A percentile compares a stretch with the other conserved stretches of the same genome.
Evolutionary conservation across 2,329 filamentous ascomycete species (phyloP).

Genomic region (Xylaria sp.): DNA sequence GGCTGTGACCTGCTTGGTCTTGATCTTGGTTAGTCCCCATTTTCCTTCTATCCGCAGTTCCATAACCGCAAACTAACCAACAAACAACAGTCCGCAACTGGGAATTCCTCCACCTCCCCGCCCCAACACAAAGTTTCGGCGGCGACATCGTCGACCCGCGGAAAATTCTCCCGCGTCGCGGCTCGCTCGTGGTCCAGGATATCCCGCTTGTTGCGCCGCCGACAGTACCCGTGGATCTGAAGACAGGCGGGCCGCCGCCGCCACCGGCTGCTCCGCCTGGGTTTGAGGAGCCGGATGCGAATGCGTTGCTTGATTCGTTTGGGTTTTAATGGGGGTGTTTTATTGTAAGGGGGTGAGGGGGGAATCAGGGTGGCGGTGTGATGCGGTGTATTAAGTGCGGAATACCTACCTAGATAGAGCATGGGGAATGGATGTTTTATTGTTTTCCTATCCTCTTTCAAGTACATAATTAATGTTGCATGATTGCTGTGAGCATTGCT

Average conservation of each 20-base stretch:
- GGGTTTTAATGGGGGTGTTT: conserved; percentile 57
- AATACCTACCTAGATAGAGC: too few relatives aligned
- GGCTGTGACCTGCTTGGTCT: conserved; percentile 87
- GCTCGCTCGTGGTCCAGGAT: conserved; percentile 76
- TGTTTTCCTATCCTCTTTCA: too few relatives aligned
- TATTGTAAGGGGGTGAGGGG: too few relatives aligned
- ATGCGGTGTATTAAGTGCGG: too few relatives aligned
- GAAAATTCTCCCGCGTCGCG: conserved; percentile 63
- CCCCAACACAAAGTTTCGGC: conserved; percentile 35
- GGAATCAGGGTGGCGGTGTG: too few relatives aligned
- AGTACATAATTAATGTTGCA: too few relatives aligned
- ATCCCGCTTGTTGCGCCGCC: conserved; percentile 41
- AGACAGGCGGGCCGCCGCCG: conserved; percentile 44
- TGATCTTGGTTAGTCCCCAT: conserved; percentile 59
- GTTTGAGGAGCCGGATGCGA: conserved; percentile 90
- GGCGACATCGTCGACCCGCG: conserved; percentile 55
- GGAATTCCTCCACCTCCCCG: conserved; percentile 61
- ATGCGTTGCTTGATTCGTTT: conserved; percentile 85
- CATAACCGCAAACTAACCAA: not conserved
- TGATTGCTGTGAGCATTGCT: too few relatives aligned
- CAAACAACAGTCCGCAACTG: conserved; percentile 62
- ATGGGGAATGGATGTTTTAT: too few relatives aligned
- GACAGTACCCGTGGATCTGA: conserved; percentile 38
- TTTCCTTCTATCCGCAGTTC: not conserved
- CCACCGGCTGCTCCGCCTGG: conserved; percentile 51